Evolutionary conservation across 2,329 filamentous ascomycete species (phyloP), one percentile per base, ranked within the genome.

Genomic region (Paecilomyces dactylethromorphus): DNA sequence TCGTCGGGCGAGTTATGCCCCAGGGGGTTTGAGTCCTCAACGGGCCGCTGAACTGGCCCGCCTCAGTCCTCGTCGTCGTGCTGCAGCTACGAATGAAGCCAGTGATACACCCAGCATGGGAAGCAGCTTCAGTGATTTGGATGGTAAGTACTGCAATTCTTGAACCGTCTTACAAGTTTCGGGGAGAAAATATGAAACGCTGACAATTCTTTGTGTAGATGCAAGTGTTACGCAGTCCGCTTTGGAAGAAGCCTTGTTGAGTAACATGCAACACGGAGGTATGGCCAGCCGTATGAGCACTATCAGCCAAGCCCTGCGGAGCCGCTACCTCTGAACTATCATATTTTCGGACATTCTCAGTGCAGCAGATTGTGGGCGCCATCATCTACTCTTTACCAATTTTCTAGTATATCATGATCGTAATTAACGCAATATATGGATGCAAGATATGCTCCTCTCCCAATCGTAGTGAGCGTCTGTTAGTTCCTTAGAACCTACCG

Each of bases 41-140:
- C 80, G 83, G 49, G 71, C 79, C 7, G 78, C 78, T 1, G 80
- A 82, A 51, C 64, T 83, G 15, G 75, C 78, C 1, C 75, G 74
- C 33, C 69, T 80, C 22, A 82, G 79, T 59, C 80, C 82, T 0
- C 74, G 76, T n/a, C 71, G 71, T 49, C 71, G 71, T 11, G 62
- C 62, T 22, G 61, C 67, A 56, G 68, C 72, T 50, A 71, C 71
- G 2, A 72, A 71, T 49, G 78, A 79, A 26, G 74, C 78, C 12
- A 84, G 81, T 58, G 82, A 81, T 12, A 82, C 81, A 10, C 82
- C 82, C 2, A 85, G 82, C 62, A 86, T 86, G 82, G 85, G 85
- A 0, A 87, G 84, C 62, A 87, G 84, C 58, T 87, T 87, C 65
- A 86, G 83, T 63, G 85, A 87, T 69, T 74, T 88, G 35, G 85